phyloP scores from a whole-genome alignment of 2,329 filamentous ascomycete species.

The Rhexocercosporidium sp. region DNA sequence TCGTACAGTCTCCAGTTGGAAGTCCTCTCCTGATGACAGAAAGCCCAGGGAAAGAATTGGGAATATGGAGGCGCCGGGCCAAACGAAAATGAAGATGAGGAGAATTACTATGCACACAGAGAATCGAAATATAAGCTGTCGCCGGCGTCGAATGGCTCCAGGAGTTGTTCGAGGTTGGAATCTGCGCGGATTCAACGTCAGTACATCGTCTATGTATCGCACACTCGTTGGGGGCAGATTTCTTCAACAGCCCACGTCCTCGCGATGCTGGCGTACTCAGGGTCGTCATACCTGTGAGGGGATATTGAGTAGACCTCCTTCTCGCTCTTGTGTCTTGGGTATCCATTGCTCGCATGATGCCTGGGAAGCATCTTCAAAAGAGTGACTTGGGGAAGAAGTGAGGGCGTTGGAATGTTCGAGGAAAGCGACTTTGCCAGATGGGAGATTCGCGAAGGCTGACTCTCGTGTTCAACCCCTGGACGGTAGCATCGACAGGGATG shows the following conservation, averaged over 20 bases:
- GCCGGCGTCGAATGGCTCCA: conserved; percentile 72
- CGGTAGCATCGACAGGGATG: conserved; percentile 29
- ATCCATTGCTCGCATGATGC: conserved; percentile 80
- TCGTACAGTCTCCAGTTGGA: conserved; percentile 90
- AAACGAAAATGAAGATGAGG: conserved; percentile 75
- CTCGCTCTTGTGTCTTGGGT: conserved; percentile 61
- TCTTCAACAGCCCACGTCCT: background rate
- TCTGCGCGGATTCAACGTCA: conserved; percentile 51
- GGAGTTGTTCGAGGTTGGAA: conserved; percentile 85
- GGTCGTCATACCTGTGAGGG: conserved; percentile 75
- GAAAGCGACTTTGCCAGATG: conserved; percentile 30
- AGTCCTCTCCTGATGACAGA: conserved; percentile 68
- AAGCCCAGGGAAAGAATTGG: conserved; percentile 73
- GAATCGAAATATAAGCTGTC: conserved; percentile 73
- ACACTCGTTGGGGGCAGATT: conserved; percentile 24
- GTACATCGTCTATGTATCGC: conserved; percentile 17
- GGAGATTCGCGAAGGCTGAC: conserved; percentile 30
- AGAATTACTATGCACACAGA: conserved; percentile 62
- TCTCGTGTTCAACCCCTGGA: conserved; percentile 35
- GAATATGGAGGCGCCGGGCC: conserved; percentile 67
- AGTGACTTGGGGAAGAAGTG: conserved; percentile 29
- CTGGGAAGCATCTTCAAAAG: conserved; percentile 77
- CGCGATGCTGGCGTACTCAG: background rate
- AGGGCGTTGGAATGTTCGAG: conserved; percentile 13
- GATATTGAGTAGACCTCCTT: conserved; percentile 80